Base-by-base conservation (phyloP, 2,329 filamentous ascomycete genomes). In the Verruconis gallopava region DNA sequence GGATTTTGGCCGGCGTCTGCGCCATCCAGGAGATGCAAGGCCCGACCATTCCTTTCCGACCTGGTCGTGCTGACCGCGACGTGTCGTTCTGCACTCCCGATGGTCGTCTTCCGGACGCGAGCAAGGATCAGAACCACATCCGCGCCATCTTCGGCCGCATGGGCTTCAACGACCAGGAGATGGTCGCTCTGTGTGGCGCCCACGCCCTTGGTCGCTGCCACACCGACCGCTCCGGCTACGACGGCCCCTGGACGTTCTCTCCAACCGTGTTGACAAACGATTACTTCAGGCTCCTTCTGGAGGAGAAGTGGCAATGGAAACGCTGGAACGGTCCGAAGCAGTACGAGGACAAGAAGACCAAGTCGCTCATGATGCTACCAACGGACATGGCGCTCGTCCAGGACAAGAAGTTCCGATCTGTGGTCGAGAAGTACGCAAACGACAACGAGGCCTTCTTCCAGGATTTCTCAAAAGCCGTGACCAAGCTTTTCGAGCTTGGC, bases 101-200 rank as follows among this genome's bases (percentile, higher is more conserved):
- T 57, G 91, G 91, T 50, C 86, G 89, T 62, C 73, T 86, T 15
- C 82, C 88, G 49, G 86, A 98, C 60, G 89, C 73, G 40, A 62
- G 76, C 53, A 76, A 95, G 72, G 81, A 75, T 47, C 69, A 78
- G 47, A 75, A 78, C 57, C 89, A 96, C 67, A 74, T 96, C 53
- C 81, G 91, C 55, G 75, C 76, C 66, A 89, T 96, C 69, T 98
- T 96, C 66, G 76, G 79, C 63, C 85, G 89, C 60, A 96, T 96
- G 89, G 89, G 89, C 51, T 96, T 95, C 73, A 81, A 91, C 63
- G 89, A 98, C 67, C 83, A 83, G 56, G 88, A 95, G 66, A 96
- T 96, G 58, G 89, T 95, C 36, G 91, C 89, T 21, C 75, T 96
- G 41, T 72, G 73, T 18, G 86, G 86, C 51, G 86, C 82, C 38